phyloP scores from a whole-genome alignment of 805 yeast genomes.

The Starmerella bombicola region DNA sequence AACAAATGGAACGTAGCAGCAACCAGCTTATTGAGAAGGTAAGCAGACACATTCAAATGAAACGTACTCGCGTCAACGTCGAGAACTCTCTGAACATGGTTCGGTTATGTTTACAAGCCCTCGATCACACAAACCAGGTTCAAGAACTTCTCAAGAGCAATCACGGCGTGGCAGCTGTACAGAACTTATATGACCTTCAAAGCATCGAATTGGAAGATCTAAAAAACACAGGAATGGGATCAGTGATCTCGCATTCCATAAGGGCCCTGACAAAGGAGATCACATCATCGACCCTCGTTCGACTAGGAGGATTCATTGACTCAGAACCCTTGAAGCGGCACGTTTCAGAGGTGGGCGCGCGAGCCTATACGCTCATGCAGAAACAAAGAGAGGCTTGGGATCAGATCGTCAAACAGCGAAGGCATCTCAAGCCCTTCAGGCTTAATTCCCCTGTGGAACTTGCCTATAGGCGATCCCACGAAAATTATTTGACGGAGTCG shows the following conservation, averaged over 20 bases:
- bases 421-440: slow-evolving; percentile 42
- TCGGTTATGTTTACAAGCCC: slow-evolving; percentile 60
- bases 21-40: slow-evolving; percentile 41
- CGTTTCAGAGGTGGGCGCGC: slow-evolving; percentile 42
- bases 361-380: slow-evolving; percentile 42
- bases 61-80: slow-evolving; percentile 41
- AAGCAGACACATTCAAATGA: slow-evolving; percentile 12
- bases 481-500: slow-evolving; percentile 36
- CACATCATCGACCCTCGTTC: slow-evolving; percentile 52
- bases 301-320: slow-evolving; percentile 47
- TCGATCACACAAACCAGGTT: slow-evolving; percentile 75
- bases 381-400: slow-evolving; percentile 52
- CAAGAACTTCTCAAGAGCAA: slow-evolving; percentile 65
- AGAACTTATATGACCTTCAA: slow-evolving; percentile 63
- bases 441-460: slow-evolving; percentile 79
- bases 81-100: slow-evolving; percentile 59
- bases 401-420: slow-evolving; percentile 34
- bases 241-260: slow-evolving; percentile 58
- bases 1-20: slow-evolving; percentile 52
- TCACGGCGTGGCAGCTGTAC: slow-evolving; percentile 75
- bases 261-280: slow-evolving; percentile 65
- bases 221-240: slow-evolving; percentile 59
- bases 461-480: slow-evolving; percentile 50
- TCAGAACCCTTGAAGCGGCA: slow-evolving; percentile 30
- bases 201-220: slow-evolving; percentile 54